These are phyloP conservation scores for Leccinum huronense DNA, from an alignment of 1,284 basidiomycete species.

Conservation along the genomic window DNA sequence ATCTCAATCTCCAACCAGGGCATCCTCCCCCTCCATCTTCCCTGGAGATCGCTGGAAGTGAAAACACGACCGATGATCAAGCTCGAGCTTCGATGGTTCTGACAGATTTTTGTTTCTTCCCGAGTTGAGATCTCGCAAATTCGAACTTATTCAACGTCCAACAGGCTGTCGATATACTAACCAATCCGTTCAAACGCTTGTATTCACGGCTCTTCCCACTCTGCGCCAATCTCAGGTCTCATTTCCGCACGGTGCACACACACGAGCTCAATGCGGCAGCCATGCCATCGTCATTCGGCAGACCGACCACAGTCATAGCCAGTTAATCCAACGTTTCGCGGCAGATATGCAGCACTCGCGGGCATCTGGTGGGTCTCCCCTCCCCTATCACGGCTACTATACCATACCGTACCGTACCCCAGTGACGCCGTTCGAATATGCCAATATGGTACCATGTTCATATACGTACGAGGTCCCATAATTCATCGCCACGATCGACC, in stretches of 20 bases:
- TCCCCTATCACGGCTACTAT: background rate
- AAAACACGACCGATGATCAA: too few relatives aligned
- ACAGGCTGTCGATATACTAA: background rate
- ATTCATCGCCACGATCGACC: background rate
- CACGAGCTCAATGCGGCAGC: background rate
- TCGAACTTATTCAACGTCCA: background rate
- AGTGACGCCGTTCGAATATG: background rate
- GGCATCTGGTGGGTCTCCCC: background rate
- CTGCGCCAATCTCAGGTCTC: background rate
- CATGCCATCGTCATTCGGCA: background rate
- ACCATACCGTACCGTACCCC: background rate
- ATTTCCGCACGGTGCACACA: background rate
- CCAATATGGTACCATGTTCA: background rate
- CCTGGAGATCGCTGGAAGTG: background rate
- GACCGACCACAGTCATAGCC: background rate
- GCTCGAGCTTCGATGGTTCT: background rate
- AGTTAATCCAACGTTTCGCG: background rate
- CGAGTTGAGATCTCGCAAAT: background rate
- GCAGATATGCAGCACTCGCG: background rate
- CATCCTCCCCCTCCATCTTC: background rate
- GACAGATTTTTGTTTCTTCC: background rate
- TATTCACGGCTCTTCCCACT: background rate
- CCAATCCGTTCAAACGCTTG: too few relatives aligned
- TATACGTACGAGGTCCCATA: background rate
- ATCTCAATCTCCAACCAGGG: background rate